phyloP scores from a whole-genome alignment of 257 asterid genomes.

The Linderniella brevidens region DNA sequence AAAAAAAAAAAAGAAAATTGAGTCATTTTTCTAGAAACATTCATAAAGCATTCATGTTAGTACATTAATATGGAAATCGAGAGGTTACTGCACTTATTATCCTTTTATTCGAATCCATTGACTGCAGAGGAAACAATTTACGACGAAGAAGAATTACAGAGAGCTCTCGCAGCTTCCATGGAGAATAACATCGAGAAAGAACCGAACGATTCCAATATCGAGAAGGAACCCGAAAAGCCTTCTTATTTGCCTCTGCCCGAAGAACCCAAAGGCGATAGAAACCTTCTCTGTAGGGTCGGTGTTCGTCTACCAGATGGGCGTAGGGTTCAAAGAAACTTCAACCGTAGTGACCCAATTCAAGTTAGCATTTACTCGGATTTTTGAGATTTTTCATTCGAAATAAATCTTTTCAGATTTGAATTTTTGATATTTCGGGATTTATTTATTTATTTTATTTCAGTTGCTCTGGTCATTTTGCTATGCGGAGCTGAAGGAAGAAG shows the following conservation, averaged over 20 bases:
- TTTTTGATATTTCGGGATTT: not conserved
- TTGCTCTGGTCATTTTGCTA: constrained; percentile 79
- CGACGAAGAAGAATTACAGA: constrained; percentile 53
- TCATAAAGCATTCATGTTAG: no score
- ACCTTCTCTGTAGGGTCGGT: constrained; percentile 70
- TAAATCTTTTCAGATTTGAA: not conserved
- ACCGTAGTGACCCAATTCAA: constrained; percentile 63
- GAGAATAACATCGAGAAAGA: constrained; percentile 33
- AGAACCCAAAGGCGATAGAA: constrained; percentile 71
- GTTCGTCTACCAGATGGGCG: constrained; percentile 96
- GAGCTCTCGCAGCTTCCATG: constrained; percentile 81
- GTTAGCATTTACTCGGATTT: not conserved
- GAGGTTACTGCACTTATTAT: no score
- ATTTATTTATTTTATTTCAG: constrained; percentile 13
- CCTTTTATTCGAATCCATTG: not conserved
- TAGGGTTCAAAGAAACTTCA: constrained; percentile 81
- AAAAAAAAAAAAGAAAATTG: no score
- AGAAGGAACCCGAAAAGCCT: constrained; percentile 33
- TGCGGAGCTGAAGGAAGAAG: constrained; percentile 57
- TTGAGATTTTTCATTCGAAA: not conserved
- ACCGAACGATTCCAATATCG: constrained; percentile 18
- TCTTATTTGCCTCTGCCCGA: constrained; percentile 68
- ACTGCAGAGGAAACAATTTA: constrained; percentile 29
- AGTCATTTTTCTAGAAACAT: no score
- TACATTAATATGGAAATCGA: no score